Percentiles rank a stretch among this genome's conserved stretches.
Conservation (phyloP, 2,329 filamentous ascomycete genomes). For the Fusarium guadeloupense region DNA sequence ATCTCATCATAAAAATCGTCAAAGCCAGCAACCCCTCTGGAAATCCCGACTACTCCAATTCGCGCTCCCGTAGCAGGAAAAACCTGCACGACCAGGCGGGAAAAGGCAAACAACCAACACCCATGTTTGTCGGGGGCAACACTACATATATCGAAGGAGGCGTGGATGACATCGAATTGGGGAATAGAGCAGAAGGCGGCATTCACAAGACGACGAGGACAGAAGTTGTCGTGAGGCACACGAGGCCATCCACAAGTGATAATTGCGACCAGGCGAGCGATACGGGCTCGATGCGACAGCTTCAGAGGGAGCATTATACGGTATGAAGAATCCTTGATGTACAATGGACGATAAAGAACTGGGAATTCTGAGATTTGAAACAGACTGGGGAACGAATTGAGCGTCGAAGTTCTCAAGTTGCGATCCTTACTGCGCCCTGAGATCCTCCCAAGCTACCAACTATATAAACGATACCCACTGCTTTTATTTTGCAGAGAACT, state of each 20-base stretch:
- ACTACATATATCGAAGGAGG: conserved; percentile 38
- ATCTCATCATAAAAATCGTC: conserved; percentile 56
- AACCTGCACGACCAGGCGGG: conserved; percentile 7
- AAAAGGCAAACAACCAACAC: conserved; percentile 17
- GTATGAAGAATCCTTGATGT: conserved; percentile 4
- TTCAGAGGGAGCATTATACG: conserved; percentile 36
- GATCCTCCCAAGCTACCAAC: neutral
- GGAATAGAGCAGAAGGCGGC: conserved; percentile 10
- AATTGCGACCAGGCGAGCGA: conserved; percentile 37
- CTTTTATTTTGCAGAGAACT: neutral
- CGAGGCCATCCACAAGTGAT: conserved; percentile 29
- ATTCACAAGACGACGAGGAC: conserved; percentile 43
- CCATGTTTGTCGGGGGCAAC: conserved; percentile 39
- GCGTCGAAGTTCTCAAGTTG: neutral
- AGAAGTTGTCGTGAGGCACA: conserved; percentile 37
- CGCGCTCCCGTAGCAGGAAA: conserved; percentile 34
- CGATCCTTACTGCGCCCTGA: neutral
- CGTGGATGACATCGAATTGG: conserved; percentile 34
- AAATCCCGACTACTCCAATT: conserved; percentile 37
- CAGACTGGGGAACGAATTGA: neutral
- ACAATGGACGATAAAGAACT: neutral
- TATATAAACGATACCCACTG: conserved; percentile 18
- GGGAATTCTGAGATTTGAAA: neutral
- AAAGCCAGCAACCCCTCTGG: conserved; percentile 36
- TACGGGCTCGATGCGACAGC: conserved; percentile 31